Conservation (phyloP, 345 rosid genomes). For the Erysimum cheiranthoides region DNA sequence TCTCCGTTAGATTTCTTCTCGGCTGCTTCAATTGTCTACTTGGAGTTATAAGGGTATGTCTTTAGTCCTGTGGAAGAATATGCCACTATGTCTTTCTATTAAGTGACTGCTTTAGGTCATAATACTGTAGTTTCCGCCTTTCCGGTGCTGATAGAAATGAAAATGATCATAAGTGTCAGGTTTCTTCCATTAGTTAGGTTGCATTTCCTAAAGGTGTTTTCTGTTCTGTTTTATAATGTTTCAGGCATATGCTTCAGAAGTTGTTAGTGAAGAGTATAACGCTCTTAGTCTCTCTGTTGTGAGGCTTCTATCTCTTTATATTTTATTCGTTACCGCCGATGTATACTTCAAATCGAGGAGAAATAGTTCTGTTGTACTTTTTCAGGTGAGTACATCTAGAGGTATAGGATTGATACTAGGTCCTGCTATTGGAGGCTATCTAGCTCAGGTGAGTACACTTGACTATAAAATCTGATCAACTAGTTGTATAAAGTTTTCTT, state of each 20-base stretch:
- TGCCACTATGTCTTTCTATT: neutral
- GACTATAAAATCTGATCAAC: neutral
- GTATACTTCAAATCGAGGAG: slow-evolving; percentile 6
- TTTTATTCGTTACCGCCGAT: neutral
- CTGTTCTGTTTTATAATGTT: slow-evolving; percentile 1
- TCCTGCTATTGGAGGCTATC: slow-evolving; percentile 85
- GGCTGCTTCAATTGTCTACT: slow-evolving; percentile 69
- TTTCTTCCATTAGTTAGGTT: neutral
- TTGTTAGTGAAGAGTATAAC: slow-evolving; percentile 67
- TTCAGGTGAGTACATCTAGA: slow-evolving; percentile 79
- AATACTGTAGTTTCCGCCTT: no score
- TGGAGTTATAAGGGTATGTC: slow-evolving; percentile 66
- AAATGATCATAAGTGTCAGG: neutral
- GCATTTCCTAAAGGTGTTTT: slow-evolving; percentile 4
- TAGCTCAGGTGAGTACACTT: slow-evolving; percentile 76
- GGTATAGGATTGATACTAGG: slow-evolving; percentile 80
- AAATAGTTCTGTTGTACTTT: neutral
- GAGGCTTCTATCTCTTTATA: slow-evolving; percentile 37
- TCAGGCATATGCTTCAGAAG: slow-evolving; percentile 90
- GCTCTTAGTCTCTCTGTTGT: slow-evolving; percentile 78
- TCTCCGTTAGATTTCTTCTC: slow-evolving; percentile 63
- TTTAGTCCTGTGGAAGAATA: neutral
- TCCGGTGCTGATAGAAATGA: no score
- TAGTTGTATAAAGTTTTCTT: neutral
- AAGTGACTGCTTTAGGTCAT: neutral